Evolutionary conservation across 148 eudicot species (phyloP), one percentile per base, ranked within the genome.

Genomic region (Chenopodium formosanum): DNA sequence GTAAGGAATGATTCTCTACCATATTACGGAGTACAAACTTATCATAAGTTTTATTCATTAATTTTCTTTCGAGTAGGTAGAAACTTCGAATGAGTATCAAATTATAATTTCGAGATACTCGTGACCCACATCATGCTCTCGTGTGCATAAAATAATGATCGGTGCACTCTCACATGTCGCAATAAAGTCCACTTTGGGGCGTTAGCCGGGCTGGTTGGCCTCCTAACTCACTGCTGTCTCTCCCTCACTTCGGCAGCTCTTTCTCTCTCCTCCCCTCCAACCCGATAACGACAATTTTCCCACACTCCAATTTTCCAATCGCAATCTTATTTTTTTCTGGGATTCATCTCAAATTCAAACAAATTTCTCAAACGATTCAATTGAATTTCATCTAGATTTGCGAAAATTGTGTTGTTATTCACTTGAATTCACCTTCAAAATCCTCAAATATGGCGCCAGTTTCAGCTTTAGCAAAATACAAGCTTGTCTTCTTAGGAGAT

Each of bases 381-480:
- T 80, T 27, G 62, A 56, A 79, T n/a, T 79, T 67, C 64, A 37
- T 6, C 14, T 48, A n/a, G 48, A 73, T 73, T 74, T 48, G 37
- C 46, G 56, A 31, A 68, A 27, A 63, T 14, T 34, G 13, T 29
- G 16, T 13, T 68, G 2, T 37, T 58, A 4, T 56, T 56, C 3
- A 14, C 72, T 78, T 64, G 73, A 81, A 79, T 74, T 37, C 62
- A 5, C 23, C 9, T 56, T 56, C 64, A 58, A 79, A 72, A 64
- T 70, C 7, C 10, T 37, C 60, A 32, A 77, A 65, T 66, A 84
- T 88, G 90, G 90, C 90, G 85, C 88, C 88, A 50, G 90, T 88
- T 19, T 88, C 90, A 73, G 88, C 90, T n/a, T 83, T 88, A 34
- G 90, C 90, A 7, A 88, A 88, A 65, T 88, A 88, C 79, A 88